A percentile compares a stretch with the other conserved stretches of the same genome.
Conservation (phyloP, 2,329 filamentous ascomycete genomes). For the Lomentospora prolificans region DNA sequence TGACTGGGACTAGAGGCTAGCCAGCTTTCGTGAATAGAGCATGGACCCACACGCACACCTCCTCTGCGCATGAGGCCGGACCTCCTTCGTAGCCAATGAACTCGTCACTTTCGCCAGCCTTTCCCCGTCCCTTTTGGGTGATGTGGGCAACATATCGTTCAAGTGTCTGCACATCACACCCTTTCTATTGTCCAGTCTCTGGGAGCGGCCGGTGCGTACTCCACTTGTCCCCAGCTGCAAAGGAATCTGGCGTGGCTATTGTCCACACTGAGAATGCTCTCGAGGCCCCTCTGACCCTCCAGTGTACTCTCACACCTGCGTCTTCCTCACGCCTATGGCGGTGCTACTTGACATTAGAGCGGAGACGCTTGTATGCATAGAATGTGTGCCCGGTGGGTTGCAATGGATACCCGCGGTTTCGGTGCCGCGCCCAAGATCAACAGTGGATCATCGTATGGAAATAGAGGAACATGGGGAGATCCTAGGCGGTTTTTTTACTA, state of each 20-base stretch:
- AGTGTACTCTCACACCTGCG: no score
- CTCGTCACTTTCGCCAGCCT: neutral
- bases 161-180: neutral
- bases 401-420: no score
- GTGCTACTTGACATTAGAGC: no score
- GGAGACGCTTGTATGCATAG: no score
- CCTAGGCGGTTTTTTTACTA: neutral
- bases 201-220: neutral
- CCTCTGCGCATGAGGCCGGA: neutral
- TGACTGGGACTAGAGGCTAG: neutral
- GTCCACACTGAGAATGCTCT: no score
- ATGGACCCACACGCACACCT: conserved; percentile 1
- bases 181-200: neutral
- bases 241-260: neutral
- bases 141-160: conserved; percentile 1
- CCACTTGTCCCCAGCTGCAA: neutral
- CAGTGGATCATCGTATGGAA: conserved; percentile 1
- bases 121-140: neutral
- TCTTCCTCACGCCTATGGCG: no score
- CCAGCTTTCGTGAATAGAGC: neutral
- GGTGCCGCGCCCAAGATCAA: neutral
- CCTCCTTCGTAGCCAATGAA: neutral
- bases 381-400: neutral
- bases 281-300: no score
- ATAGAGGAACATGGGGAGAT: conserved; percentile 1